Evolutionary conservation across 2,329 filamentous ascomycete genomes (phyloP).

Genomic region (Exophiala xenobiotica): DNA sequence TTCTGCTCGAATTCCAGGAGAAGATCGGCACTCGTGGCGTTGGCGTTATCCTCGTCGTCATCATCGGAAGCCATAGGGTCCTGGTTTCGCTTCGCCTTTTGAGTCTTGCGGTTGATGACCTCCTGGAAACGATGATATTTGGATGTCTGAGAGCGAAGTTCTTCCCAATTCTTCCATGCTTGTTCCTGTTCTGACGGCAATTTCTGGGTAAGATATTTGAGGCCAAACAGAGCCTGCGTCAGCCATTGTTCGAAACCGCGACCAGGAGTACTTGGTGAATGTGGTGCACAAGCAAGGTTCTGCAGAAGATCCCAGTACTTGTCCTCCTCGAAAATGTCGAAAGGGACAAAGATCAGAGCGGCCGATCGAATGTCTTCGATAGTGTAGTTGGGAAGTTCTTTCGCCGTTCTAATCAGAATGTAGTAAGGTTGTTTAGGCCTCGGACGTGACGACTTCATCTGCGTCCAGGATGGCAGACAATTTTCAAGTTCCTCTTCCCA

Average conservation of each 20-base stretch:
- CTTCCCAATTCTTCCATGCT: constrained; percentile 22
- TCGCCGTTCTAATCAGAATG: constrained; percentile 43
- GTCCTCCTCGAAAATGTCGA: constrained; percentile 47
- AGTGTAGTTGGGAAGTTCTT: constrained; percentile 42
- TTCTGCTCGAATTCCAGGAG: constrained; percentile 2
- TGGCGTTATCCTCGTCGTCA: not conserved
- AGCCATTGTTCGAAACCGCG: constrained; percentile 58
- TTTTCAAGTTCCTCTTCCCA: constrained; percentile 58
- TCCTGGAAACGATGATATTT: constrained; percentile 17
- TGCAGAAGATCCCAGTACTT: constrained; percentile 53
- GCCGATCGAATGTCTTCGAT: constrained; percentile 49
- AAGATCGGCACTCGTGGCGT: not conserved
- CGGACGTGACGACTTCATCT: not conserved
- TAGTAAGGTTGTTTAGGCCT: constrained; percentile 40
- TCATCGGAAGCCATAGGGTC: not conserved
- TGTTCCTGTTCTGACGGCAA: not conserved
- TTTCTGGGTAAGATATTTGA: constrained; percentile 32
- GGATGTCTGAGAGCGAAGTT: not conserved
- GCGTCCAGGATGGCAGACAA: constrained; percentile 31
- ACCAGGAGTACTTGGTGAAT: constrained; percentile 41
- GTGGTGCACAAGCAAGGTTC: constrained; percentile 50
- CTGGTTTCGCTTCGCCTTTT: not conserved
- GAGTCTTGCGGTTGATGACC: constrained; percentile 6
- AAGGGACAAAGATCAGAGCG: constrained; percentile 58
- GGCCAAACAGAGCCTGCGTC: constrained; percentile 40